Conservation (phyloP, 495 filamentous ascomycete genomes). For the Letharia columbiana region DNA sequence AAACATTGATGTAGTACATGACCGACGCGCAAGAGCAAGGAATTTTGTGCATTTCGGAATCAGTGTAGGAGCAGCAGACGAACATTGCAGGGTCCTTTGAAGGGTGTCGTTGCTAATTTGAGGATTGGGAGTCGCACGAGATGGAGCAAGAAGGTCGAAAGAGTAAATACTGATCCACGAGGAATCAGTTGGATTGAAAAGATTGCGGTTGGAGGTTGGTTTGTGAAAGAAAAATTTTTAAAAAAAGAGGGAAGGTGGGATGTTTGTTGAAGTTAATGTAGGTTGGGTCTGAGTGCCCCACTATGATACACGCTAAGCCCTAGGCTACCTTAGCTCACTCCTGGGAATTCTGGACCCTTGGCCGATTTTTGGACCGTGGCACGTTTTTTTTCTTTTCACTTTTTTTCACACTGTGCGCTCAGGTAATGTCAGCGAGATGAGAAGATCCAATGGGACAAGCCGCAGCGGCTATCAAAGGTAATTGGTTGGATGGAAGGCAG, state of each 20-base stretch:
- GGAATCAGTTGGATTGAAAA: not conserved
- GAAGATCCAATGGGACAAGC: not conserved
- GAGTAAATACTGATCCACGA: not conserved
- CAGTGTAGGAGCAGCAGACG: slow-evolving; percentile 27
- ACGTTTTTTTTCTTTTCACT: not conserved
- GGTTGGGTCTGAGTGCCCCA: slow-evolving; percentile 12
- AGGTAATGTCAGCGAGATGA: too few species aligned
- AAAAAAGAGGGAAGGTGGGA: slow-evolving; percentile 26
- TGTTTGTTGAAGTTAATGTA: slow-evolving; percentile 19
- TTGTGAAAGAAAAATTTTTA: slow-evolving; percentile 1
- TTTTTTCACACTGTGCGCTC: not conserved
- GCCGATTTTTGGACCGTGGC: not conserved
- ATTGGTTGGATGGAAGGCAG: not conserved
- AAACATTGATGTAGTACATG: slow-evolving; percentile 27
- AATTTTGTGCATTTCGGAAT: slow-evolving; percentile 18
- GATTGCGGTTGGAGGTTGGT: not conserved
- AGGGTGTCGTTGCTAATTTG: slow-evolving; percentile 15
- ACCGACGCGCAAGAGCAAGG: slow-evolving; percentile 24
- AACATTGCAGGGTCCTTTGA: slow-evolving; percentile 25
- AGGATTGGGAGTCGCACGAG: slow-evolving; percentile 7
- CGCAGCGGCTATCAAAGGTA: not conserved
- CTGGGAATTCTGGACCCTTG: not conserved
- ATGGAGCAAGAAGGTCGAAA: not conserved
- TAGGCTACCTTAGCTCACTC: not conserved
- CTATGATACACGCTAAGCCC: slow-evolving; percentile 18